Conservation (phyloP, 192 early-diverging fungal species). For the Umbelopsis ramanniana region DNA sequence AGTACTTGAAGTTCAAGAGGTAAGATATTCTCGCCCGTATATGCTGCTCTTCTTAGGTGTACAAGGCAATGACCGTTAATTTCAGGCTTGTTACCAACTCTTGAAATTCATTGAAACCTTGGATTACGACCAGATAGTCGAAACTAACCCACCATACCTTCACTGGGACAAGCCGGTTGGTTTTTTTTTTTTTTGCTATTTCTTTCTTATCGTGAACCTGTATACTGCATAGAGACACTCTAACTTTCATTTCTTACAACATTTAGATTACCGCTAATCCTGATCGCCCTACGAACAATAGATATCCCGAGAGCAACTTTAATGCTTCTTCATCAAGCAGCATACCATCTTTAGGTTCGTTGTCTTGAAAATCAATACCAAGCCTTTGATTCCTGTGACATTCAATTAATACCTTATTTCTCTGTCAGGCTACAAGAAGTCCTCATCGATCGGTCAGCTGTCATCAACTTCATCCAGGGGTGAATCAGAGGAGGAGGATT, state of each 20-base stretch:
- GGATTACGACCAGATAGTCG: neutral
- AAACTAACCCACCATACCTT: neutral
- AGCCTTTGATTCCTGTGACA: neutral
- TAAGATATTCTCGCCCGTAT: neutral
- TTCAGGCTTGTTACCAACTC: slow-evolving; percentile 1
- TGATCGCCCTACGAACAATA: neutral
- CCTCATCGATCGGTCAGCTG: neutral
- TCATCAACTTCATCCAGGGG: neutral
- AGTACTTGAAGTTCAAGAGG: slow-evolving; percentile 23
- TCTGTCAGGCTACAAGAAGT: neutral
- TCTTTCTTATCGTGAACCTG: neutral
- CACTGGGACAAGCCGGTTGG: slow-evolving; percentile 13
- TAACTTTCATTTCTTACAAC: too few species aligned
- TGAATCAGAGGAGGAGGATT: neutral
- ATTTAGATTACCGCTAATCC: neutral
- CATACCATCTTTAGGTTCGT: neutral
- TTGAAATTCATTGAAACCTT: neutral
- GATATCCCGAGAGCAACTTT: neutral
- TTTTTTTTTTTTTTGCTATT: too few species aligned
- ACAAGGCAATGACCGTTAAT: neutral
- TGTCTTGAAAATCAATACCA: neutral
- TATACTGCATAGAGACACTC: neutral
- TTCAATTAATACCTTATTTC: neutral
- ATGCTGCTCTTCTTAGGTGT: neutral
- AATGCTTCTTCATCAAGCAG: neutral